A percentile compares a stretch with the other conserved stretches of the same genome.
Conservation (phyloP, 345 rosid species). For the Gynandropsis gynandra region DNA sequence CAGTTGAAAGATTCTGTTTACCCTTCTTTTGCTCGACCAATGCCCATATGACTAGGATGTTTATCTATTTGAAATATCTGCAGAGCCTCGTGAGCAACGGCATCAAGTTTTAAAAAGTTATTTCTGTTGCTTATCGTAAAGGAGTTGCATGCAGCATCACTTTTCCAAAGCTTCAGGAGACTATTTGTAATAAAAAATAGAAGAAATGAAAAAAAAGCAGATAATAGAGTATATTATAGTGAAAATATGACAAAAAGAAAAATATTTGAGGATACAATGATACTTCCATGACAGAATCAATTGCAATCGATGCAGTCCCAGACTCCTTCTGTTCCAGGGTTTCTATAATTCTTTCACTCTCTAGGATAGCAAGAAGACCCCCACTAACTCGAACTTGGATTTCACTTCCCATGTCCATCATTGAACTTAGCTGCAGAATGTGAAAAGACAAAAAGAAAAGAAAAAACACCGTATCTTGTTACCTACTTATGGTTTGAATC, state of each 20-base stretch:
- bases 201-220: conserved; percentile 13
- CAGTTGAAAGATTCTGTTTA: conserved; percentile 23
- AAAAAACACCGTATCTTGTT: background rate
- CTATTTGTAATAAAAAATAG: conserved; percentile 1
- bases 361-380: conserved; percentile 92
- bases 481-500: conserved; percentile 4
- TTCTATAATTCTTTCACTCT: conserved; percentile 84
- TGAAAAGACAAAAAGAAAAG: conserved; percentile 7
- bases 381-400: conserved; percentile 90
- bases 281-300: conserved; percentile 70
- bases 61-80: conserved; percentile 91
- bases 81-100: conserved; percentile 83
- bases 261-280: conserved; percentile 60
- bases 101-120: conserved; percentile 88
- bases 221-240: conserved; percentile 2
- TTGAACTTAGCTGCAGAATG: conserved; percentile 68
- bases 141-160: conserved; percentile 28
- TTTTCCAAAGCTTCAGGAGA: conserved; percentile 12
- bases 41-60: conserved; percentile 99
- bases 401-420: conserved; percentile 94
- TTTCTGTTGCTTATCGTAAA: conserved; percentile 45
- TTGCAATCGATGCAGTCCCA: conserved; percentile 68
- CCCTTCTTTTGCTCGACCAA: conserved; percentile 99
- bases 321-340: conserved; percentile 70
- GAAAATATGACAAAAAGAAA: conserved; percentile 1